These are phyloP conservation scores for Angomonas ambiguus DNA, from an alignment of 208 protist species.

Conservation along the genomic window DNA sequence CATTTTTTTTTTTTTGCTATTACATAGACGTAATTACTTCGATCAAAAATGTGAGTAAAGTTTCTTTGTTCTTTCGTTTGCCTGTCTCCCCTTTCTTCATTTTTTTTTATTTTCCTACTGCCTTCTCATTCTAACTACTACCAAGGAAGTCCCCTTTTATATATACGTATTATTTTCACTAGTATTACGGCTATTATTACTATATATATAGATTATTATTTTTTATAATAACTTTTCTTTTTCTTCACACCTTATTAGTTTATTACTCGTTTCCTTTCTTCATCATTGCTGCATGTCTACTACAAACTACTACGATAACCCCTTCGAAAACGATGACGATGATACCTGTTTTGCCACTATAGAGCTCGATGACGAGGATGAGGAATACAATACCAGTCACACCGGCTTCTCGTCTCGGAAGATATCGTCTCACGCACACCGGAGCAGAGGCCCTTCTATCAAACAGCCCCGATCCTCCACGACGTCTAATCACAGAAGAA, in stretches of 20 bases:
- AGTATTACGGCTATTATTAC: too few relatives aligned
- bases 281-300: background rate
- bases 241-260: background rate
- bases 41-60: too few relatives aligned
- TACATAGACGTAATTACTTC: too few relatives aligned
- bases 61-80: background rate
- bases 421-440: background rate
- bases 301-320: conserved; percentile 56
- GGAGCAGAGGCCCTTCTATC: too few relatives aligned
- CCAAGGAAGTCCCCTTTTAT: too few relatives aligned
- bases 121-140: too few relatives aligned
- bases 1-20: conserved; percentile 1
- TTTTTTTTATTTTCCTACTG: too few relatives aligned
- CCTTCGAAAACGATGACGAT: conserved; percentile 56
- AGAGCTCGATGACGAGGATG: conserved; percentile 17
- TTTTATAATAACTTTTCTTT: background rate
- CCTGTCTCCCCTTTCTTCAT: background rate
- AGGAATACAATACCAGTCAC: background rate
- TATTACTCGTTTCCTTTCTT: background rate
- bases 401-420: background rate
- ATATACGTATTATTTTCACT: too few relatives aligned
- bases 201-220: too few relatives aligned
- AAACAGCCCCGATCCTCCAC: too few relatives aligned
- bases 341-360: conserved; percentile 61
- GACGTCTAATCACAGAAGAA: too few relatives aligned